Conservation (phyloP, 495 filamentous ascomycete genomes). For the Aspergillus bridgeri region DNA sequence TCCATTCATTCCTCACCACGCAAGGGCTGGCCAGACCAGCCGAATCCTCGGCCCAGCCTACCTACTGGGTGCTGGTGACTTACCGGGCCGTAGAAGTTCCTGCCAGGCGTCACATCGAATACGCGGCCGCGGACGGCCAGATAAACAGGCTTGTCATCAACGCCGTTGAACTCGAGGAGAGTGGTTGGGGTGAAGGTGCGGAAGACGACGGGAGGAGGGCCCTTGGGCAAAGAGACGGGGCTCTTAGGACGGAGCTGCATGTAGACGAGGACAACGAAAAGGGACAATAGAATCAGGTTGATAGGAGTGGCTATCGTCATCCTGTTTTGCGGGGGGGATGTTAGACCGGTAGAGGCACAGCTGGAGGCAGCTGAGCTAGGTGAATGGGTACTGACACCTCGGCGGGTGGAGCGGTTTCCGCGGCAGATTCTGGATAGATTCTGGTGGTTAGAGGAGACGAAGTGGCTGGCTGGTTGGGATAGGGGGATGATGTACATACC, state of each 20-base stretch:
- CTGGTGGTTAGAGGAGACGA: not conserved
- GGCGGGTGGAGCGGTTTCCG: conserved; percentile 20
- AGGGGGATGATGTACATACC: conserved; percentile 10
- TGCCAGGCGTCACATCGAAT: conserved; percentile 81
- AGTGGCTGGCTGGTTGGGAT: not conserved
- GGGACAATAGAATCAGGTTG: conserved; percentile 69
- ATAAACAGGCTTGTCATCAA: conserved; percentile 69
- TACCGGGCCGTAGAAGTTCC: conserved; percentile 87
- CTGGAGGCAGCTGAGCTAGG: not conserved
- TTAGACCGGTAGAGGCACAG: not conserved
- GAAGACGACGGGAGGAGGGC: conserved; percentile 78
- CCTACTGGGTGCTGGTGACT: conserved; percentile 3
- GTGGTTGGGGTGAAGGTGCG: conserved; percentile 84
- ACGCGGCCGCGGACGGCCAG: conserved; percentile 80
- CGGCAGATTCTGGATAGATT: conserved; percentile 3
- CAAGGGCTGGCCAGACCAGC: not conserved
- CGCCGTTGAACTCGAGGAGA: conserved; percentile 84
- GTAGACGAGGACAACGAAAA: conserved; percentile 69
- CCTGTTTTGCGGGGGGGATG: conserved; percentile 25
- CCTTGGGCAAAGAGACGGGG: conserved; percentile 58
- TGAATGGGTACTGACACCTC: conserved; percentile 28
- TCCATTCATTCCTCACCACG: not conserved
- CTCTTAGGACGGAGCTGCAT: conserved; percentile 60
- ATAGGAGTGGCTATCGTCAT: conserved; percentile 70
- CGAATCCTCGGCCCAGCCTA: not conserved